Base-by-base conservation (phyloP, 1,139 yeast genomes). In the Yamadazyma diddensiae region DNA sequence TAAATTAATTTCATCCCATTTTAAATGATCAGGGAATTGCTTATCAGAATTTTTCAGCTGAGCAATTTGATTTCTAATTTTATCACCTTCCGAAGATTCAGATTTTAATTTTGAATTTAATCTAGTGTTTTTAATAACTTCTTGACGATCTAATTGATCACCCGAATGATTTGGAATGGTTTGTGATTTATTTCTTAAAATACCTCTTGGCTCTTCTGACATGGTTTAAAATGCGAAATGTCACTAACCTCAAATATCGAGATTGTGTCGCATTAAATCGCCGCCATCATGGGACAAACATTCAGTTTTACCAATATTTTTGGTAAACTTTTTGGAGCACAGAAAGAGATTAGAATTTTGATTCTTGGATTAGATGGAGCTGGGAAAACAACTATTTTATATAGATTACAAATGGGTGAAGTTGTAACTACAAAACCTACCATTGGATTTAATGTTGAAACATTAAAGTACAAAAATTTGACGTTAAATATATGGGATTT, bases 311-410 rank as follows among this genome's bases (percentile, higher is more conserved):
- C 69, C 30, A 79, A 83, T 42, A 77, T 92, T 51, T 87, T 90
- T 57, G 81, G 88, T 36, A 77, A 79, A 51, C 70, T 92, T 34
- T 92, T 97, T 95, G 94, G 95, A 21, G 75, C 81, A 34, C 82
- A 82, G 50, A 87, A 87, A 59, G 97, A 92, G 61, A 82, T 90
- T 52, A 76, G 98, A 47, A 88, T 92, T 37, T 74, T 92, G 43
- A 92, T 92, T 48, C 70, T 92, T 35, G 98, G 98, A 4, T 68
- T 92, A 41, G 98, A 92, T 60, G 97, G 97, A 65, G 97, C 98
- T 3, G 98, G 98, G 34, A 92, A 92, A 57, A 92, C 98, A 29
- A 92, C 98, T 8, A 90, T 92, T 39, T 71, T 92, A 41, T 92
- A 92, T 64, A 77, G 94, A 47, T 70, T 92, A 41, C 97, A 92